phyloP scores from a whole-genome alignment of 192 early-diverging fungal species.

The Linnemannia exigua region DNA sequence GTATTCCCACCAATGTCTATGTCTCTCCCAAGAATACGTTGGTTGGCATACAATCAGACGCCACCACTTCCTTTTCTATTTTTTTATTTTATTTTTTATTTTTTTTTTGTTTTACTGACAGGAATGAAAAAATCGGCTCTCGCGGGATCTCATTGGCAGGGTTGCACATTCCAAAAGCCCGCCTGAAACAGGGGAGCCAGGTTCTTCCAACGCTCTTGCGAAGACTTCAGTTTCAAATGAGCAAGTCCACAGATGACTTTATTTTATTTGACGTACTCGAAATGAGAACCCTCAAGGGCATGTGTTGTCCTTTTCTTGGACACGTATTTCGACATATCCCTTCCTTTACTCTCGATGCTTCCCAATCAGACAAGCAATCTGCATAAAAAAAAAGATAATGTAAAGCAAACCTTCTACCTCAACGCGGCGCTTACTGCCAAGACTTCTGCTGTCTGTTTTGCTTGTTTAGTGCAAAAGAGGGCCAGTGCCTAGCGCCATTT shows the following conservation, averaged over 20 bases:
- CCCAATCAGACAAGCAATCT: no score
- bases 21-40: not conserved
- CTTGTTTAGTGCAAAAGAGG: not conserved
- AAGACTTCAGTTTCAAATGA: no score
- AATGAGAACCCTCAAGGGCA: no score
- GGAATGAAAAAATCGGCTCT: no score
- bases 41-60: not conserved
- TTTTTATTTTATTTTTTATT: not conserved
- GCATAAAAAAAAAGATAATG: not conserved
- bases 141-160: not conserved
- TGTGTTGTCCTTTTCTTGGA: no score
- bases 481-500: not conserved
- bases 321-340: no score
- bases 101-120: not conserved
- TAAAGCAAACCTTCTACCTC: not conserved
- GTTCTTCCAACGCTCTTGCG: not conserved
- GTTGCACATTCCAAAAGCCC: not conserved
- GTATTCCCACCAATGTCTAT: not conserved
- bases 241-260: no score
- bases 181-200: not conserved
- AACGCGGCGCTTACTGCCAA: not conserved
- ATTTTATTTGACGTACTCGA: no score
- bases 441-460: not conserved
- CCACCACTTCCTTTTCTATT: not conserved
- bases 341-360: no score